A percentile compares a stretch with the other conserved stretches of the same genome.
Conservation (phyloP, 768 basidiomycete genomes). For the Clitopilus hobsonii region DNA sequence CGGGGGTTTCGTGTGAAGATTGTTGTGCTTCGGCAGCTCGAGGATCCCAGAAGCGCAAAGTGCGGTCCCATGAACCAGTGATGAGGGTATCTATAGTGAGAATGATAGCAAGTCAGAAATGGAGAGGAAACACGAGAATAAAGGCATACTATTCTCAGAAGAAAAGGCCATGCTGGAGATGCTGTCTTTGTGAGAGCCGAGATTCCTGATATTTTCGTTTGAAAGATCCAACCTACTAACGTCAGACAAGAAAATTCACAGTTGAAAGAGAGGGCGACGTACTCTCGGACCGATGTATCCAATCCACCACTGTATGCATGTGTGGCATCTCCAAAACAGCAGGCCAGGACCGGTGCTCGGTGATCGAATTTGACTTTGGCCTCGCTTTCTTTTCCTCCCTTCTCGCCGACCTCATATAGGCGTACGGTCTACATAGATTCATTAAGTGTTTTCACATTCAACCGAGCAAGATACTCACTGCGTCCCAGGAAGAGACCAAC, state of each 20-base stretch:
- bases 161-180: conserved; percentile 76
- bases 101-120: background rate
- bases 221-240: conserved; percentile 66
- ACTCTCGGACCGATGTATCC: conserved; percentile 83
- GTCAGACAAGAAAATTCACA: background rate
- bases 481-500: conserved; percentile 89
- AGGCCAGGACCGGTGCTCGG: conserved; percentile 83
- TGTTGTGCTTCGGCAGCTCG: conserved; percentile 54
- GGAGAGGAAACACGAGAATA: background rate
- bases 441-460: conserved; percentile 3
- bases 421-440: conserved; percentile 27
- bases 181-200: conserved; percentile 80
- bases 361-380: conserved; percentile 83
- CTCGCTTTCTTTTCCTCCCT: conserved; percentile 55
- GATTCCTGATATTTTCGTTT: conserved; percentile 62
- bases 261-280: conserved; percentile 20
- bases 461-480: conserved; percentile 29
- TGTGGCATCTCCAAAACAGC: conserved; percentile 62
- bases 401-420: conserved; percentile 55
- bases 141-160: conserved; percentile 52
- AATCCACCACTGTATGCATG: conserved; percentile 85
- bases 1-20: conserved; percentile 64
- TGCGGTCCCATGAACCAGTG: conserved; percentile 91
- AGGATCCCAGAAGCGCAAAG: conserved; percentile 85
- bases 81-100: conserved; percentile 57